phyloP scores from a whole-genome alignment of 164 flowering plant species.

The Saururus chinensis region DNA sequence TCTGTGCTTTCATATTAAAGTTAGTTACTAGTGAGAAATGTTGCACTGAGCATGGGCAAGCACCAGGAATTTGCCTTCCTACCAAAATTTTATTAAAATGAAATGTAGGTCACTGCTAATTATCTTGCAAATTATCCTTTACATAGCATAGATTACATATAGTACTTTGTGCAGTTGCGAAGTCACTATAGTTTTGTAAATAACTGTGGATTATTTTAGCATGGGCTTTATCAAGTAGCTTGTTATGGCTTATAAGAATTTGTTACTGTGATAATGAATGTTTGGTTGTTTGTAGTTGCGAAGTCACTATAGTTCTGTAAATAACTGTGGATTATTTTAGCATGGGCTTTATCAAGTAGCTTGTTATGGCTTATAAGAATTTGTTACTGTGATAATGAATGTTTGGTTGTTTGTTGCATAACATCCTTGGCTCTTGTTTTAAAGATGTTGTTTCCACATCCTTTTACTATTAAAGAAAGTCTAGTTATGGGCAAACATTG shows the following conservation, averaged over 20 bases:
- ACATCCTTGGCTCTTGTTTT: too few relatives aligned
- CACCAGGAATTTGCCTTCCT: slow-evolving; percentile 49
- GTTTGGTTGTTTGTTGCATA: too few relatives aligned
- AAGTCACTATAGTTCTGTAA: not conserved
- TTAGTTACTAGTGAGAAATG: slow-evolving; percentile 33
- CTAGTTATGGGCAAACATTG: too few relatives aligned
- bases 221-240: not conserved
- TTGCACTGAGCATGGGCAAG: slow-evolving; percentile 23
- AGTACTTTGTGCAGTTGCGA: not conserved
- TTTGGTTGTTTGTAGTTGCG: not conserved
- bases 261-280: too few relatives aligned
- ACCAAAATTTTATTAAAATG: slow-evolving; percentile 31
- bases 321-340: not conserved
- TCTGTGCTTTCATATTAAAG: slow-evolving; percentile 25
- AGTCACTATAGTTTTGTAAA: not conserved
- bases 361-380: too few relatives aligned
- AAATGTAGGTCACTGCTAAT: slow-evolving; percentile 1
- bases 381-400: too few relatives aligned
- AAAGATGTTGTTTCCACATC: too few relatives aligned
- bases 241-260: too few relatives aligned
- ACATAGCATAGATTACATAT: slow-evolving; percentile 29
- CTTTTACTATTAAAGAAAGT: too few relatives aligned
- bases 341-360: not conserved
- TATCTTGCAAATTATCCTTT: slow-evolving; percentile 15
- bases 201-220: not conserved